Evolutionary conservation across 768 basidiomycete species (phyloP).

Genomic region (Rhizopogon rudus): DNA sequence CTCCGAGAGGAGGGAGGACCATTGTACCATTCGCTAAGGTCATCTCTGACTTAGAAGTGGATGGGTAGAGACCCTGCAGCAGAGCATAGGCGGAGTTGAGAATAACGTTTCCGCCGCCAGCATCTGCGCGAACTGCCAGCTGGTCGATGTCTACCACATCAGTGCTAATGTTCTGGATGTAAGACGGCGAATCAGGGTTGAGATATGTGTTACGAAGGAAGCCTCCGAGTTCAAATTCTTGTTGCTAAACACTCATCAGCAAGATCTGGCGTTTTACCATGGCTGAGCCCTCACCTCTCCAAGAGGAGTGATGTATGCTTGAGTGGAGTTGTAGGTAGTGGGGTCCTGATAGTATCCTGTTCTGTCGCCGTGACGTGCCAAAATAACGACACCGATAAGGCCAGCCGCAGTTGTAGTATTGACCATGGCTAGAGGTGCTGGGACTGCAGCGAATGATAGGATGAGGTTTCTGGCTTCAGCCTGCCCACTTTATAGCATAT

Average conservation of each 20-base stretch:
- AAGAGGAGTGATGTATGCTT: constrained; percentile 66
- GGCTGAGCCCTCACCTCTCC: constrained; percentile 45
- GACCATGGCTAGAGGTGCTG: constrained; percentile 15
- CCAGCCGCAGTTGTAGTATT: constrained; percentile 17
- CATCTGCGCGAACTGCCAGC: constrained; percentile 73
- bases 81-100: constrained; percentile 81
- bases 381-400: constrained; percentile 67
- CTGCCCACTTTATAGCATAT: neutral
- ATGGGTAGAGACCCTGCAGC: constrained; percentile 82
- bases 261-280: neutral
- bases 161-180: constrained; percentile 59
- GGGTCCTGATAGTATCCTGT: constrained; percentile 67
- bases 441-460: neutral
- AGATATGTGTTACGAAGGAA: constrained; percentile 62
- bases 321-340: constrained; percentile 56
- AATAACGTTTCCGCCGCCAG: constrained; percentile 73
- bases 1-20: constrained; percentile 72
- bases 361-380: constrained; percentile 77
- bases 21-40: constrained; percentile 68
- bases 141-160: constrained; percentile 66
- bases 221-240: constrained; percentile 60
- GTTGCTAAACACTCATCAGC: constrained; percentile 36
- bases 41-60: constrained; percentile 57
- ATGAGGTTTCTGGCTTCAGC: neutral
- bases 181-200: constrained; percentile 53